phyloP scores from a whole-genome alignment of 176 grass and related monocot species.

The Thinopyrum elongatum region DNA sequence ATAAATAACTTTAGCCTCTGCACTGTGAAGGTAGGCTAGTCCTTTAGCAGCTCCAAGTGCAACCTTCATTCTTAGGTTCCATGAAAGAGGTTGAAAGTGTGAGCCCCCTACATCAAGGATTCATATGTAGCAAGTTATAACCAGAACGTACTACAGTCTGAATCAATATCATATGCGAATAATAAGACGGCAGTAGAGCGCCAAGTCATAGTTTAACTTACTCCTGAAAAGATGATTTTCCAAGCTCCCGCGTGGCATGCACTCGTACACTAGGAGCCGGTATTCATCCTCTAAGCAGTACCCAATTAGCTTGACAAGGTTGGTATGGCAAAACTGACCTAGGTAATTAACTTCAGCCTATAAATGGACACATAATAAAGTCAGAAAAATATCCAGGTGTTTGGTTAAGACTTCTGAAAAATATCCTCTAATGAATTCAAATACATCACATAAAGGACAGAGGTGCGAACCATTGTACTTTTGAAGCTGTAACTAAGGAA shows the following conservation, averaged over 20 bases:
- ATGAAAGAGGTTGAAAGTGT: conserved; percentile 72
- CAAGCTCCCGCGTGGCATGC: conserved; percentile 93
- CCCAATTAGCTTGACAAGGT: conserved; percentile 85
- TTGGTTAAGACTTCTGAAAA: neutral
- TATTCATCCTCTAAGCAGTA: conserved; percentile 88
- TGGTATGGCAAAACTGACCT: conserved; percentile 80
- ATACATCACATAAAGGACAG: neutral
- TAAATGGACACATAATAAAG: conserved; percentile 19
- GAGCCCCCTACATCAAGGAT: conserved; percentile 67
- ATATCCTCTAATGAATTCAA: neutral
- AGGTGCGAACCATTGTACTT: neutral
- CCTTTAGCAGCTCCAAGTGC: conserved; percentile 88
- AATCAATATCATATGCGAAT: neutral
- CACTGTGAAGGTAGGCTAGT: conserved; percentile 83
- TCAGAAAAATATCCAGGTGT: conserved; percentile 10
- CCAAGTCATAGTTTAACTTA: conserved; percentile 40
- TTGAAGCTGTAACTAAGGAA: neutral
- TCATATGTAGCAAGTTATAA: conserved; percentile 28
- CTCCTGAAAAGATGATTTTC: conserved; percentile 97
- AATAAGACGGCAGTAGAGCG: neutral
- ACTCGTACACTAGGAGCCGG: conserved; percentile 82
- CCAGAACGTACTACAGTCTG: neutral
- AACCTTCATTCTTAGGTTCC: conserved; percentile 95
- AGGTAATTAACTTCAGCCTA: conserved; percentile 92
- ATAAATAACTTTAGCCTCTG: conserved; percentile 86